phyloP scores from a whole-genome alignment of 2,329 filamentous ascomycete species.

The Sporothrix schenckii region DNA sequence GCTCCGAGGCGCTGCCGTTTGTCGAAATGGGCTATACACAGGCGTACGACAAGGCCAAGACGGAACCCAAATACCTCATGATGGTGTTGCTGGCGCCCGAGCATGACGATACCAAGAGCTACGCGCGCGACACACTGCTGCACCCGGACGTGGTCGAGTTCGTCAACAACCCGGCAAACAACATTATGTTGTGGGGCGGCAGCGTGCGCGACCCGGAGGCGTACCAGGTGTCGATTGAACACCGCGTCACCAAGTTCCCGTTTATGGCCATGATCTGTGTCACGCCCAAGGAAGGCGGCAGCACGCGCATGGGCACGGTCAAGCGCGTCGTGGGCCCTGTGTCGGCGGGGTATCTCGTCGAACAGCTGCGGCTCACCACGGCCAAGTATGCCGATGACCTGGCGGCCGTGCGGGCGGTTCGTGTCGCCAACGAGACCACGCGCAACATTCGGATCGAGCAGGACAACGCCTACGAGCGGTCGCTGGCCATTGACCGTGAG shows the following conservation, averaged over 20 bases:
- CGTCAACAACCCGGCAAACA: constrained; percentile 72
- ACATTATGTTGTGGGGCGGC: constrained; percentile 88
- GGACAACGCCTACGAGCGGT: constrained; percentile 91
- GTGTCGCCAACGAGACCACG: constrained; percentile 79
- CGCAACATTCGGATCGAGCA: constrained; percentile 83
- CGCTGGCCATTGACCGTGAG: constrained; percentile 83
- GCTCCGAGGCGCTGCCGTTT: constrained; percentile 70
- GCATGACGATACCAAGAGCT: constrained; percentile 86
- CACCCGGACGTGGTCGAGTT: constrained; percentile 73
- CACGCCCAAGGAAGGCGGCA: constrained; percentile 70
- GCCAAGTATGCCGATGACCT: constrained; percentile 76
- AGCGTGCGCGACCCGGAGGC: constrained; percentile 92
- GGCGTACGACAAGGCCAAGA: constrained; percentile 86
- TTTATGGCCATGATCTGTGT: constrained; percentile 86
- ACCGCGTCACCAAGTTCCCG: constrained; percentile 89
- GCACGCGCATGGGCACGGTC: constrained; percentile 87
- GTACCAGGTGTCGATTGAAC: constrained; percentile 85
- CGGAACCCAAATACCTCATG: constrained; percentile 87
- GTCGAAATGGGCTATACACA: constrained; percentile 89
- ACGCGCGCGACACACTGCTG: constrained; percentile 80
- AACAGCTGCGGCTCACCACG: constrained; percentile 73
- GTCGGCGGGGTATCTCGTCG: constrained; percentile 69
- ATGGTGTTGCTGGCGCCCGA: constrained; percentile 87
- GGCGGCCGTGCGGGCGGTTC: constrained; percentile 71
- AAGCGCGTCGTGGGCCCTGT: constrained; percentile 75